phyloP scores from a whole-genome alignment of 441 rosid genomes.

The Jatropha podagrica region DNA sequence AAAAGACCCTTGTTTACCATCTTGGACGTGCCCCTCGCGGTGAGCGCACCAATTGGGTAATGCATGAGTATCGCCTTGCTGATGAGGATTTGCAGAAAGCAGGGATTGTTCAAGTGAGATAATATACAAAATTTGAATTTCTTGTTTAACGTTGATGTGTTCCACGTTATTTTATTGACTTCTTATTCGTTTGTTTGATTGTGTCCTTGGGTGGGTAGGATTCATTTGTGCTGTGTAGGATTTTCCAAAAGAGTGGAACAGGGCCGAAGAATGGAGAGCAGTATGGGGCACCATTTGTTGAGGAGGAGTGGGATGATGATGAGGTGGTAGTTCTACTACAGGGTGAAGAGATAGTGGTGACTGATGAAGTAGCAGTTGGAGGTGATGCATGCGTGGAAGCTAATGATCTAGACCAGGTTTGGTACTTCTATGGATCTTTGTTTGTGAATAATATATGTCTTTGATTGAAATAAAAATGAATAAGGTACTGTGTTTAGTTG shows the following conservation, averaged over 20 bases:
- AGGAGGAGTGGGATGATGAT: constrained; percentile 96
- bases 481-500: neutral
- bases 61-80: constrained; percentile 91
- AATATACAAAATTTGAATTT: neutral
- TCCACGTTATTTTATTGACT: constrained; percentile 9
- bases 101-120: constrained; percentile 65
- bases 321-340: constrained; percentile 47
- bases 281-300: constrained; percentile 94
- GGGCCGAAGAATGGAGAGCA: constrained; percentile 99
- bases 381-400: constrained; percentile 60
- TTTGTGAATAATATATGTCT: neutral
- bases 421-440: constrained; percentile 19
- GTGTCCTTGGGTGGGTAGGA: constrained; percentile 47
- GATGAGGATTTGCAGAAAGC: constrained; percentile 69
- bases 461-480: neutral
- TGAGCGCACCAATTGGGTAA: constrained; percentile 88
- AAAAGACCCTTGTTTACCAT: constrained; percentile 94
- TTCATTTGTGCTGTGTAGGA: constrained; percentile 85
- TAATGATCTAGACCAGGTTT: constrained; percentile 70
- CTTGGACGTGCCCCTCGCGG: constrained; percentile 90
- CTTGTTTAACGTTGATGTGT: neutral
- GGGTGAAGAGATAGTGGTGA: constrained; percentile 42
- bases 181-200: constrained; percentile 11
- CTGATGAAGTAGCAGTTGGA: constrained; percentile 38
- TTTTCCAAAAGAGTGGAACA: constrained; percentile 91